A percentile compares a stretch with the other conserved stretches of the same genome.
phyloP scores from a whole-genome alignment of 2,329 filamentous ascomycete genomes.

The Ophiobolus disseminans region DNA sequence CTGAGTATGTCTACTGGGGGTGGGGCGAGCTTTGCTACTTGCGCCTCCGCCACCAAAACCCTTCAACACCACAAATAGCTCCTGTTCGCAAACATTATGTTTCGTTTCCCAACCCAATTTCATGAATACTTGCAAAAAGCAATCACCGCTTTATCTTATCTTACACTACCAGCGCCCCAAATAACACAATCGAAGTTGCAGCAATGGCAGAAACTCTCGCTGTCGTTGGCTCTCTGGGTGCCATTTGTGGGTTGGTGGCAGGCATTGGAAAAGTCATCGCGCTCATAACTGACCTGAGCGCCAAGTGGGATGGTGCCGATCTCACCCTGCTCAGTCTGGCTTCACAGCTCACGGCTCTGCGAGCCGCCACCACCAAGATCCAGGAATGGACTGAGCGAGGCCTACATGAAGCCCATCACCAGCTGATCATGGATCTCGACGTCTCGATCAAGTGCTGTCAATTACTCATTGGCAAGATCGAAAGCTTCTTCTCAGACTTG shows the following conservation, averaged over 20 bases:
- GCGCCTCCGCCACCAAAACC: neutral
- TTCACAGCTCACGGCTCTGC: constrained; percentile 17
- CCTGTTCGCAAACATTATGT: neutral
- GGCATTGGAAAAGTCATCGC: constrained; percentile 7
- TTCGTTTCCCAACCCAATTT: no score
- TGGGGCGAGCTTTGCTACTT: neutral
- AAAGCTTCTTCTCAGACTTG: constrained; percentile 8
- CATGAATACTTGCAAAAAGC: no score
- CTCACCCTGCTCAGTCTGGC: constrained; percentile 19
- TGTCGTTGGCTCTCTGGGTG: constrained; percentile 9
- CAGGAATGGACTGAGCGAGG: constrained; percentile 19
- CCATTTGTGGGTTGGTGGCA: constrained; percentile 9
- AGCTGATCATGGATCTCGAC: constrained; percentile 25
- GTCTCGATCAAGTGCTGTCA: constrained; percentile 14
- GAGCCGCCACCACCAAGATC: constrained; percentile 20
- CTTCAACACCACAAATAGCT: neutral
- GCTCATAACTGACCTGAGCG: neutral
- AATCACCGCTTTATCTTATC: no score
- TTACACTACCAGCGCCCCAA: no score
- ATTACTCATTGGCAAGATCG: constrained; percentile 12
- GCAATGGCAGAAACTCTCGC: constrained; percentile 10
- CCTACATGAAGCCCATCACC: constrained; percentile 15
- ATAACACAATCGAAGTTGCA: no score
- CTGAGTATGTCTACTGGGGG: no score
- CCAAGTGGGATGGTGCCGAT: constrained; percentile 12